Evolutionary conservation across 305 asterid species (phyloP).

Genomic region (Ajuga reptans): DNA sequence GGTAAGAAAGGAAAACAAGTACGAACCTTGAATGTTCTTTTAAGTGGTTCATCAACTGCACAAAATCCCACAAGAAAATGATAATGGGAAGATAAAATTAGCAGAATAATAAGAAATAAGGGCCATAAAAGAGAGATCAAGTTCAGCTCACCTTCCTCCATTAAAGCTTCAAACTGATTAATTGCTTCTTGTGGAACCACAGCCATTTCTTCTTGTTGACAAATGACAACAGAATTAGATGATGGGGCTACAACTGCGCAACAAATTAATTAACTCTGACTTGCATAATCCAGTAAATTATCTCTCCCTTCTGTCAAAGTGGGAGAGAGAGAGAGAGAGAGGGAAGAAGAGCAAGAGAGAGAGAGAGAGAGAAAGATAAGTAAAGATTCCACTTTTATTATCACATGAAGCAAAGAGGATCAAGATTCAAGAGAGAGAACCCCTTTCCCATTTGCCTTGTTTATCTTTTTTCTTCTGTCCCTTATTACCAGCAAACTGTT

Average conservation of each 20-base stretch:
- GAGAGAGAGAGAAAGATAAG: slow-evolving; percentile 15
- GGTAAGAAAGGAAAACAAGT: not conserved
- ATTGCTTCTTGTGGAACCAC: slow-evolving; percentile 63
- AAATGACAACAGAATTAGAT: not conserved
- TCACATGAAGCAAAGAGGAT: slow-evolving; percentile 23
- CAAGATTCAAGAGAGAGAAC: slow-evolving; percentile 41
- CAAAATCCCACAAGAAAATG: slow-evolving; percentile 19
- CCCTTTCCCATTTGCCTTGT: not conserved
- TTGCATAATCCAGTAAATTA: slow-evolving; percentile 8
- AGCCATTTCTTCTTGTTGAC: slow-evolving; percentile 36
- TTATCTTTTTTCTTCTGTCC: not conserved
- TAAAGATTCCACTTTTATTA: slow-evolving; percentile 36
- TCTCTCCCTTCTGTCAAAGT: slow-evolving; percentile 1
- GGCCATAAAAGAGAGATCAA: slow-evolving; percentile 16
- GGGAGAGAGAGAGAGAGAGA: slow-evolving; percentile 1
- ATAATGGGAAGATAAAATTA: not conserved
- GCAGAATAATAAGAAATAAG: slow-evolving; percentile 14
- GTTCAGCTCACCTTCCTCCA: slow-evolving; percentile 50
- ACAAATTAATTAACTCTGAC: slow-evolving; percentile 18
- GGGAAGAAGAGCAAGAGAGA: slow-evolving; percentile 5
- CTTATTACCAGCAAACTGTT: not conserved
- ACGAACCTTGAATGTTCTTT: slow-evolving; percentile 53
- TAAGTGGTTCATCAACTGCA: slow-evolving; percentile 58
- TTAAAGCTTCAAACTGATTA: slow-evolving; percentile 43
- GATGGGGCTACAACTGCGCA: slow-evolving; percentile 9